These are phyloP conservation scores for Puccinia triticina DNA, from an alignment of 1,284 basidiomycete genomes.

Conservation along the genomic window DNA sequence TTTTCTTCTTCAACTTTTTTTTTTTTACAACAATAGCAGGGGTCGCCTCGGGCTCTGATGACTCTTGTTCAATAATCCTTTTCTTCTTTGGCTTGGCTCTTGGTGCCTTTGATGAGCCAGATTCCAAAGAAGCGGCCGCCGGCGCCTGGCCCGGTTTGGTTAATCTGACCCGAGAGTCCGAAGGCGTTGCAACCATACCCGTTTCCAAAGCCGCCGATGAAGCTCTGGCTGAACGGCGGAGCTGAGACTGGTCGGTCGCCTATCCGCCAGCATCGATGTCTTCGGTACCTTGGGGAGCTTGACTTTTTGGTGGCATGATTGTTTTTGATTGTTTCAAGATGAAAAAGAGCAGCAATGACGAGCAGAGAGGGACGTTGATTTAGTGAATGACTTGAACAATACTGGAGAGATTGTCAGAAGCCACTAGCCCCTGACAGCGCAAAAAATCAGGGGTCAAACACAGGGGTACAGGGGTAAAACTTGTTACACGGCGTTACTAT, in stretches of 20 bases:
- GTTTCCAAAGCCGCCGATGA: neutral
- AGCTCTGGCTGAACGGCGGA: neutral
- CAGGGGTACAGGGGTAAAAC: neutral
- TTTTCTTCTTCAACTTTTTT: neutral
- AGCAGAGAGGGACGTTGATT: no score
- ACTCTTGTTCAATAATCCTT: neutral
- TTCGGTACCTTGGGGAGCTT: neutral
- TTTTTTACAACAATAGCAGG: constrained; percentile 4
- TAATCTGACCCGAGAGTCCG: neutral
- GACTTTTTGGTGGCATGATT: neutral
- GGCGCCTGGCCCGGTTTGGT: neutral
- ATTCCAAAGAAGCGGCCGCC: neutral
- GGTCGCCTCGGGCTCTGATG: neutral
- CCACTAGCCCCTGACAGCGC: neutral
- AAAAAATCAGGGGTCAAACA: neutral
- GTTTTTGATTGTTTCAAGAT: neutral
- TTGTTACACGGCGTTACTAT: neutral
- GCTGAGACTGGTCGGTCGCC: neutral
- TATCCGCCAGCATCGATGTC: neutral
- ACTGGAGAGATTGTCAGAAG: no score
- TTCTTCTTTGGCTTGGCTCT: neutral
- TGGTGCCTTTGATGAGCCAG: neutral
- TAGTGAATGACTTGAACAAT: neutral
- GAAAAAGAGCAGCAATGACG: neutral
- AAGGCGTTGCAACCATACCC: neutral